Conservation (phyloP, 2,329 filamentous ascomycete species). For the Raffaelea arxii region DNA sequence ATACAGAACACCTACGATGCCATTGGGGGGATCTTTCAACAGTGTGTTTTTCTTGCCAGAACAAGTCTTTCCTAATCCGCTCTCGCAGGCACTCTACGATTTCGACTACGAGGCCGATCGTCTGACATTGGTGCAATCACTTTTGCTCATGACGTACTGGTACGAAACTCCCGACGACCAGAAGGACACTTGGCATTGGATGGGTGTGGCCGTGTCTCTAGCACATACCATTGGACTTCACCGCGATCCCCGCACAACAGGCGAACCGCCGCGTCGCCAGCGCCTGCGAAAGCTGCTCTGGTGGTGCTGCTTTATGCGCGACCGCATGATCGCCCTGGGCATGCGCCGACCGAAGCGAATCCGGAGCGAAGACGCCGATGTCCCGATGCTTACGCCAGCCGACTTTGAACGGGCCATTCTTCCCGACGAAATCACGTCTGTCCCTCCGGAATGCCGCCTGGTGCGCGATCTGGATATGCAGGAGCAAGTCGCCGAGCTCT, state of each 20-base stretch:
- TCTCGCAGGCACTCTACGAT: conserved; percentile 67
- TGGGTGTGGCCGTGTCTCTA: conserved; percentile 88
- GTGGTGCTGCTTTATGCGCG: conserved; percentile 97
- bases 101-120: conserved; percentile 92
- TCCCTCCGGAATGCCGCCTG: conserved; percentile 60
- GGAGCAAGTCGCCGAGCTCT: conserved; percentile 73
- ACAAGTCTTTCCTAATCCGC: neutral
- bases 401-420: conserved; percentile 75
- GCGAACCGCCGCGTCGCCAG: conserved; percentile 63
- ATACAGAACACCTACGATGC: no score
- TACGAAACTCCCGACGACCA: conserved; percentile 95
- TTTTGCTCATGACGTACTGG: conserved; percentile 93
- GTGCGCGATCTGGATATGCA: conserved; percentile 65
- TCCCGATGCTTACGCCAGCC: conserved; percentile 74
- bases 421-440: conserved; percentile 55
- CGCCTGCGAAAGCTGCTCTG: conserved; percentile 91
- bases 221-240: conserved; percentile 91
- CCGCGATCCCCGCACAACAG: conserved; percentile 66
- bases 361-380: conserved; percentile 87
- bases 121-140: conserved; percentile 75
- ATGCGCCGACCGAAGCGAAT: conserved; percentile 90
- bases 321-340: conserved; percentile 82
- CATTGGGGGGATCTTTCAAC: no score
- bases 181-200: conserved; percentile 98
- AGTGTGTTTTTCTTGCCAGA: no score